Evolutionary conservation across 169 alveolate genomes (phyloP).

Genomic region (Babesia ovis): DNA sequence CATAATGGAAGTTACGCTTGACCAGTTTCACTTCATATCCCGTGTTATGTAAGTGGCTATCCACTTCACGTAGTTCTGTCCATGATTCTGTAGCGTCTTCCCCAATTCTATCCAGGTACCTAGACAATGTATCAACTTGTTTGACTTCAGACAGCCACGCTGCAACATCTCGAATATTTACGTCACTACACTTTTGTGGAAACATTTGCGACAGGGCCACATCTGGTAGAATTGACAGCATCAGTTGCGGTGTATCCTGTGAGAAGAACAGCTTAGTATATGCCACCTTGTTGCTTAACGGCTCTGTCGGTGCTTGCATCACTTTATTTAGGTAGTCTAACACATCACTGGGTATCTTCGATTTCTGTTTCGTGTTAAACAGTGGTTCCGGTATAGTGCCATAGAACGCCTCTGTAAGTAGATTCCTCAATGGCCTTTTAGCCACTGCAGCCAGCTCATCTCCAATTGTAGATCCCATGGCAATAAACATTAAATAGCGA

Average conservation of each 20-base stretch:
- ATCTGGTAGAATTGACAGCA: slow-evolving; percentile 28
- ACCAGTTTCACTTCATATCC: slow-evolving; percentile 22
- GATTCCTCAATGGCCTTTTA: background rate
- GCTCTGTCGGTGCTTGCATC: background rate
- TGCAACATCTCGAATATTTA: slow-evolving; percentile 20
- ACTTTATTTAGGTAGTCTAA: slow-evolving; percentile 10
- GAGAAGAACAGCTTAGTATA: slow-evolving; percentile 40
- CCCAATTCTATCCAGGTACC: slow-evolving; percentile 13
- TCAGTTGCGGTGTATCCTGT: slow-evolving; percentile 36
- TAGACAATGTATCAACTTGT: background rate
- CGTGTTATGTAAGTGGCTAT: slow-evolving; percentile 2
- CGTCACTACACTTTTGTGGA: background rate
- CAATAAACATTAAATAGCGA: background rate
- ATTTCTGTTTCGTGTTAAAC: background rate
- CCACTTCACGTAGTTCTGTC: background rate
- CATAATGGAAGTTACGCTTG: slow-evolving; percentile 16
- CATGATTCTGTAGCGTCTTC: slow-evolving; percentile 5
- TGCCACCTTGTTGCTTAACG: slow-evolving; percentile 4
- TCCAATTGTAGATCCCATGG: background rate
- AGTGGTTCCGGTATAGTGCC: background rate
- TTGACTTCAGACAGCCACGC: slow-evolving; percentile 26
- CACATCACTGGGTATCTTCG: background rate
- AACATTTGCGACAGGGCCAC: slow-evolving; percentile 28
- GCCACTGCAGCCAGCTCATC: background rate
- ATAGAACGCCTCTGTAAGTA: slow-evolving; percentile 12